phyloP scores from a whole-genome alignment of 1,139 yeast species.

The Geotrichum reessii region DNA sequence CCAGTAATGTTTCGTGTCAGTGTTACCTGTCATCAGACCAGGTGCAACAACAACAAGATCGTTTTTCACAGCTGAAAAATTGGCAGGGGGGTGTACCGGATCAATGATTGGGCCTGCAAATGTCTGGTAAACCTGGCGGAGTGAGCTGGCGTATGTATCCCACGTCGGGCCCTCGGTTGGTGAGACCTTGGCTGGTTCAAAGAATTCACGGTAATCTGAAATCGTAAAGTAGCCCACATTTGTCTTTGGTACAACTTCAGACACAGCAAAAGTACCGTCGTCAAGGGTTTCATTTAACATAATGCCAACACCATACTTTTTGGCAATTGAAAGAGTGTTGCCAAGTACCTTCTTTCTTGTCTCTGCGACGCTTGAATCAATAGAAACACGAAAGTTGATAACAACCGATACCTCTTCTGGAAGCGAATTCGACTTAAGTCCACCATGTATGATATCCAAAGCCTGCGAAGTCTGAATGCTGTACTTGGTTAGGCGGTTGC shows the following conservation, averaged over 20 bases:
- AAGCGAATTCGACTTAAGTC: slow-evolving; percentile 58
- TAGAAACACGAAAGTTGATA: slow-evolving; percentile 52
- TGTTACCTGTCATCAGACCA: slow-evolving; percentile 67
- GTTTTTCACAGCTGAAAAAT: slow-evolving; percentile 4
- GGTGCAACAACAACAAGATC: slow-evolving; percentile 51
- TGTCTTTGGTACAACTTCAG: slow-evolving; percentile 8
- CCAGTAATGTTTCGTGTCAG: slow-evolving; percentile 82
- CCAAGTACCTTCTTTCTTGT: slow-evolving; percentile 40
- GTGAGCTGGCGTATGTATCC: slow-evolving; percentile 51
- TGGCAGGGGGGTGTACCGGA: slow-evolving; percentile 22
- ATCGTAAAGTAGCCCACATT: slow-evolving; percentile 33
- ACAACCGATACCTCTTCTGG: slow-evolving; percentile 54
- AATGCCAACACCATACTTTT: slow-evolving; percentile 43
- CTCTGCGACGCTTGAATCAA: slow-evolving; percentile 42
- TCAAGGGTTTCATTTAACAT: slow-evolving; percentile 30
- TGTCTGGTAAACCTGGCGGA: slow-evolving; percentile 26
- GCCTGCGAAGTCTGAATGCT: slow-evolving; percentile 57
- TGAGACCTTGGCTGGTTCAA: slow-evolving; percentile 57
- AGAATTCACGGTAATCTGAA: slow-evolving; percentile 25
- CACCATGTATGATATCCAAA: slow-evolving; percentile 54
- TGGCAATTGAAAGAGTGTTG: slow-evolving; percentile 41
- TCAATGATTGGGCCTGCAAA: slow-evolving; percentile 21
- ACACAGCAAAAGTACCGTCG: slow-evolving; percentile 6
- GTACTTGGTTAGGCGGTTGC: slow-evolving; percentile 32
- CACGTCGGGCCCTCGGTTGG: slow-evolving; percentile 47